Conservation (phyloP, 495 filamentous ascomycete species). For the Neurospora sp. region DNA sequence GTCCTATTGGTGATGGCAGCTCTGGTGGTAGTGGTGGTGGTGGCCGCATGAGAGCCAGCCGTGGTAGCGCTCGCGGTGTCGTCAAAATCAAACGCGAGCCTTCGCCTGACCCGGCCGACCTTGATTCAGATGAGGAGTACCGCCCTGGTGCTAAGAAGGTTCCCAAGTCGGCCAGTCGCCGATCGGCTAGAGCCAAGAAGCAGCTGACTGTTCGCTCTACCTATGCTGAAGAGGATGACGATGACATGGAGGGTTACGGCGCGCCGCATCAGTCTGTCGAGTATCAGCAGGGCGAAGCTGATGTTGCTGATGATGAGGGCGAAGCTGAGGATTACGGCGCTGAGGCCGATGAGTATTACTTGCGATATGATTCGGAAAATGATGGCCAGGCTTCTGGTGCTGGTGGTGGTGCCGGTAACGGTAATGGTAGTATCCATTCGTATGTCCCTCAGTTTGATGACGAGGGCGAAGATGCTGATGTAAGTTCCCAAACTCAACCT, state of each 20-base stretch:
- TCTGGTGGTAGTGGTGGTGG: not conserved
- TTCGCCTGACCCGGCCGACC: conserved; percentile 2
- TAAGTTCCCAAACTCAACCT: not conserved
- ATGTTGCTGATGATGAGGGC: conserved; percentile 1
- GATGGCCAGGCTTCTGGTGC: not conserved
- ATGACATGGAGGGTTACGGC: not conserved
- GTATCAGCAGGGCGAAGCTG: not conserved
- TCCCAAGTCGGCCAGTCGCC: not conserved
- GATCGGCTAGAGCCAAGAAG: not conserved
- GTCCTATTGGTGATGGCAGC: not conserved
- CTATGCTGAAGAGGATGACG: conserved; percentile 3
- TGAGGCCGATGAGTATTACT: not conserved
- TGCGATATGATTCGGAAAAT: not conserved
- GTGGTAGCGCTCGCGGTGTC: not conserved
- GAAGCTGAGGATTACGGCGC: not conserved
- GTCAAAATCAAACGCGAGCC: not conserved
- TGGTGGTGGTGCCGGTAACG: not conserved
- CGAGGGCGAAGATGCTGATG: not conserved
- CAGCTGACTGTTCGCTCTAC: not conserved
- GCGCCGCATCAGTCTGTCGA: not conserved
- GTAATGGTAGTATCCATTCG: not conserved
- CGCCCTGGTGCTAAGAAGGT: not conserved
- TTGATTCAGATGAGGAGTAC: conserved; percentile 5
- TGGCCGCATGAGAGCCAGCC: not conserved
- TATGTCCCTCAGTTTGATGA: not conserved